A percentile compares a stretch with the other conserved stretches of the same genome.
Evolutionary conservation across 176 grass and related monocot genomes (phyloP).

Genomic region (Alopecurus myosuroides): DNA sequence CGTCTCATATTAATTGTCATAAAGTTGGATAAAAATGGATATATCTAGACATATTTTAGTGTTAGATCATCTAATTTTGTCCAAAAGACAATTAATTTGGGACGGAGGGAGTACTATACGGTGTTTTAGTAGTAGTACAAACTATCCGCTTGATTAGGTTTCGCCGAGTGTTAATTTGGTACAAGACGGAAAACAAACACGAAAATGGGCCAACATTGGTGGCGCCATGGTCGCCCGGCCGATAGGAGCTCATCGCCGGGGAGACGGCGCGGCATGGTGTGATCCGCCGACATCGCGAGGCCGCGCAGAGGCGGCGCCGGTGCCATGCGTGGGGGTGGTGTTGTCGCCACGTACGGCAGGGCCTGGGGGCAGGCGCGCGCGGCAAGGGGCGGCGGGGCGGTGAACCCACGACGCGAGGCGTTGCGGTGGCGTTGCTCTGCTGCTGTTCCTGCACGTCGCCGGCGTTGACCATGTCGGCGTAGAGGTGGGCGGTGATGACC

Average conservation of each 20-base stretch:
- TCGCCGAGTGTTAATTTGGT: neutral
- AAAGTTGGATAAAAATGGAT: too few species aligned
- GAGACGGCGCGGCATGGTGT: neutral
- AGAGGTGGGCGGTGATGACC: constrained; percentile 71
- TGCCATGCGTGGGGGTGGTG: neutral
- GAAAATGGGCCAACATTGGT: neutral
- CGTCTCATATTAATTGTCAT: too few species aligned
- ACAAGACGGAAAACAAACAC: neutral
- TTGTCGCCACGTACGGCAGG: neutral
- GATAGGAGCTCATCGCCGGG: too few species aligned
- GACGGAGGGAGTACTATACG: too few species aligned
- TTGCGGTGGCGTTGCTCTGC: neutral
- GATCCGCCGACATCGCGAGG: neutral
- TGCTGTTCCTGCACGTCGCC: constrained; percentile 23
- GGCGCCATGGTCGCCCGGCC: too few species aligned
- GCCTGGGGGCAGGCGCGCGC: neutral
- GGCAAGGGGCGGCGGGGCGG: neutral
- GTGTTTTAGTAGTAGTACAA: neutral
- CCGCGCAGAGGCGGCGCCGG: neutral
- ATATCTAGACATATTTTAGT: too few species aligned
- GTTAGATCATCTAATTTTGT: too few species aligned
- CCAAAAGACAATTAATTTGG: too few species aligned
- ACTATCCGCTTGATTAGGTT: neutral
- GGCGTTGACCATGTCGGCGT: constrained; percentile 38
- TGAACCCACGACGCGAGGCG: neutral